Base-by-base conservation (phyloP, 441 rosid species). In the Gossypium schwendimanii region DNA sequence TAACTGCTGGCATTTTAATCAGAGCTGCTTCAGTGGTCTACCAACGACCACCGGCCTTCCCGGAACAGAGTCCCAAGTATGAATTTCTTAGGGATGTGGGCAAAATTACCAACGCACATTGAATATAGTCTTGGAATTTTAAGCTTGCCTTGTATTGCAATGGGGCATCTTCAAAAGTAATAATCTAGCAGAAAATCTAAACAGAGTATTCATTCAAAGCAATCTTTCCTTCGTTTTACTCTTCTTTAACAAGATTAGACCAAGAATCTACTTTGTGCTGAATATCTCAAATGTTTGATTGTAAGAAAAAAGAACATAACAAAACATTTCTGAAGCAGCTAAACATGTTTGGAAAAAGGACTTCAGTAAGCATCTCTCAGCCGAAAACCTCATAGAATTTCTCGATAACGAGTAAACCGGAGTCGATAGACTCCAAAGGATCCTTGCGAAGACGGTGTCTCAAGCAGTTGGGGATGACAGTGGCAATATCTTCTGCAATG, bases 391-490 rank as follows among this genome's bases (percentile, higher is more conserved):
- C 93, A n/a, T 94, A 90, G 73, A 90, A 92, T 75, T 94, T 94
- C 87, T 94, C 97, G 6, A 84, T 80, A 39, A 94, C 86, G 6
- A 91, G 90, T 60, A 92, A 82, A 73, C 98, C 97, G 0, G 97
- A 94, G 84, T 94, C 97, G 52, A 94, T 92, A 1, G 97, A 92
- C 77, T 94, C 97, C 82, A 94, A 74, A 0, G 98, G 97, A 83
- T 94, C 97, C 82, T 94, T 94, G 55, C 98, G 81, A n/a, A 92
- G 95, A 8, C 97, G 90, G 79, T 94, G 98, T 83, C 98, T 88
- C 72, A 94, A 85, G 63, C 97, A 92, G 67, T 92, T 94, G 8
- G 97, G 97, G 65, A 92, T 94, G 73, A 94, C 98, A 2, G 93
- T 89, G 50, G 97, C 97, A 60, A 94, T 81, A 81, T 94, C 97